Base-by-base conservation (phyloP, 345 rosid genomes). In the Punica granatum region DNA sequence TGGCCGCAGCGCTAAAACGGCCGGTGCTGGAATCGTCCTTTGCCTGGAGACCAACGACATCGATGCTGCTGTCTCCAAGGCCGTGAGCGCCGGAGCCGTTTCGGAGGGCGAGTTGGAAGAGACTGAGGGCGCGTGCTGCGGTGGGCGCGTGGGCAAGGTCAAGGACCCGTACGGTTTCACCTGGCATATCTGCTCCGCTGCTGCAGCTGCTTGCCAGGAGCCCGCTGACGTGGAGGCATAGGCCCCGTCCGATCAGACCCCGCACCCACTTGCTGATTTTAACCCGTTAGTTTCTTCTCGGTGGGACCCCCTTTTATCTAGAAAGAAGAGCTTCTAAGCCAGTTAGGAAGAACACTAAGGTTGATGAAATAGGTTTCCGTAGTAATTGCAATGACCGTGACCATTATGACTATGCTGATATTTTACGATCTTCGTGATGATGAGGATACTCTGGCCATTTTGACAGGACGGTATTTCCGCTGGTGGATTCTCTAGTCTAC, bases 121-220 rank as follows among this genome's bases (percentile, higher is more conserved):
- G 42, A 81, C 51, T 0, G 88, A 80, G 7, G 69, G 81, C 68
- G 74, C 81, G 59, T 82, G 76, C 72, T 39, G 74, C 21, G 82
- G 78, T 21, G 95, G 83, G 63, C 83, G 83, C 66, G 83, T 81
- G 69, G 88, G 85, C 0, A 86, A 82, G 78, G 79, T 91, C 7
- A 86, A 83, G 80, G 99, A 94, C 60, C 96, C 98, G 0, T 89
- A 83, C 43, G 98, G 99, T 3, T 80, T 77, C 69, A 78, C 80
- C 7, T 94, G 99, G 99, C 56, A 74, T 69, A 71, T 94, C 60
- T 75, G 79, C 70, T 65, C 89, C 36, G 79, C 92, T 2, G 75
- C 72, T 46, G 74, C 72, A 43, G 66, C 66, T 4, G 43, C 43
- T 18, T 2, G 28, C 15, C 76, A 75, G 74, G 73, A 75, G 75